A percentile compares a stretch with the other conserved stretches of the same genome.
Evolutionary conservation across 257 asterid species (phyloP).

Genomic region (Solanum pennellii): DNA sequence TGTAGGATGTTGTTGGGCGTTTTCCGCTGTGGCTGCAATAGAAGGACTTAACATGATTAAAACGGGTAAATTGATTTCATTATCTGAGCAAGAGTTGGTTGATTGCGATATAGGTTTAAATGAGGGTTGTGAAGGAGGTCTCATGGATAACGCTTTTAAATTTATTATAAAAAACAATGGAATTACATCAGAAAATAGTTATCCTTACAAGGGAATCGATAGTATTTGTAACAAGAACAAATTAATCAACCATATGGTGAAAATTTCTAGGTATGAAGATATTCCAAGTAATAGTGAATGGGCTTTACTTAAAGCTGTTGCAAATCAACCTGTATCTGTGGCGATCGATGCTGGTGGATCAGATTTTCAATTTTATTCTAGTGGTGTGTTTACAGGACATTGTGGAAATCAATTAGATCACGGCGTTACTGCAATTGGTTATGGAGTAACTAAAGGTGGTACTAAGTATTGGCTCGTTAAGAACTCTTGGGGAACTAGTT

Average conservation of each 20-base stretch:
- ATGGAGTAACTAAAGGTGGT: slow-evolving; percentile 5
- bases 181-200: slow-evolving; percentile 19
- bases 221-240: no score
- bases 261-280: neutral
- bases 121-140: slow-evolving; percentile 17
- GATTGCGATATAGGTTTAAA: slow-evolving; percentile 24
- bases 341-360: neutral
- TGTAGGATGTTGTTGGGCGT: neutral
- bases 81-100: slow-evolving; percentile 2
- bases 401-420: slow-evolving; percentile 32
- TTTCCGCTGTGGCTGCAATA: slow-evolving; percentile 30
- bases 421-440: slow-evolving; percentile 30
- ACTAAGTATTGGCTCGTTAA: slow-evolving; percentile 20
- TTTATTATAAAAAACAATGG: slow-evolving; percentile 22
- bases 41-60: slow-evolving; percentile 7
- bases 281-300: slow-evolving; percentile 27
- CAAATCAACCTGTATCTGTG: neutral
- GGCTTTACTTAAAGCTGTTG: slow-evolving; percentile 16
- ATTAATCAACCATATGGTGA: neutral
- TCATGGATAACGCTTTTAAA: slow-evolving; percentile 3
- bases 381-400: slow-evolving; percentile 22
- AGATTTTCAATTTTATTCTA: neutral
- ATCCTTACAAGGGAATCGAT: slow-evolving; percentile 18
- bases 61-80: slow-evolving; percentile 17
- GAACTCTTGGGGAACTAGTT: neutral